Percentiles rank a stretch among this genome's conserved stretches.
Conservation (phyloP, 106 monocot species). For the Gastrodia elata region DNA sequence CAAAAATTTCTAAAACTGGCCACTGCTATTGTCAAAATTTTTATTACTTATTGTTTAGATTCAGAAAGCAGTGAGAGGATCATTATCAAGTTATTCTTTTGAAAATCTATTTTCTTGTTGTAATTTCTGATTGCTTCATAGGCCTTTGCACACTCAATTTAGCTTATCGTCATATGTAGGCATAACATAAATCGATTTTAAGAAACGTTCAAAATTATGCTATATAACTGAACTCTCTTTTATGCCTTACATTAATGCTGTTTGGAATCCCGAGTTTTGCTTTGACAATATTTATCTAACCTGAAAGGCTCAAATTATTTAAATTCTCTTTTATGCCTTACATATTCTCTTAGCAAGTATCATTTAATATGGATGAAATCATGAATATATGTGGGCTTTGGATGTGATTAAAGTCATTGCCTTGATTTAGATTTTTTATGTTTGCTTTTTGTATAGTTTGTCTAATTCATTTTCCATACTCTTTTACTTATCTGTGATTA, state of each 20-base stretch:
- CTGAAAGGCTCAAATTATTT: not conserved
- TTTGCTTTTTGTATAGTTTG: not conserved
- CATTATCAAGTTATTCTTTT: not conserved
- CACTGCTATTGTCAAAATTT: too few species aligned
- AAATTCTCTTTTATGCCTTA: too few species aligned
- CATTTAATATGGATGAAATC: not conserved
- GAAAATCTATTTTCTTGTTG: not conserved
- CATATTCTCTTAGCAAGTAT: too few species aligned
- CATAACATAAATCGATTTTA: not conserved
- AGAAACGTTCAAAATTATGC: not conserved
- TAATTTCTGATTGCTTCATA: not conserved
- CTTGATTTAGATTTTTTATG: not conserved
- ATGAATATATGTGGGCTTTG: not conserved
- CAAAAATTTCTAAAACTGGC: too few species aligned
- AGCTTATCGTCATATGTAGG: not conserved
- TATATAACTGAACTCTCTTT: not conserved
- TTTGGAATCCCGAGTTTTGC: too few species aligned
- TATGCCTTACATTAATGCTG: too few species aligned
- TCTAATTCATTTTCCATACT: slow-evolving; percentile 5
- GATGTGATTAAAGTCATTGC: not conserved
- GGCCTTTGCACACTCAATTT: not conserved
- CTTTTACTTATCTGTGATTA: slow-evolving; percentile 2
- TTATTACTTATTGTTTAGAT: not conserved
- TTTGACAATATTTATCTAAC: not conserved
- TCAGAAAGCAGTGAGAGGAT: not conserved